Evolutionary conservation across 148 eudicot species (phyloP).

Genomic region (Heliamphora exappendiculata): DNA sequence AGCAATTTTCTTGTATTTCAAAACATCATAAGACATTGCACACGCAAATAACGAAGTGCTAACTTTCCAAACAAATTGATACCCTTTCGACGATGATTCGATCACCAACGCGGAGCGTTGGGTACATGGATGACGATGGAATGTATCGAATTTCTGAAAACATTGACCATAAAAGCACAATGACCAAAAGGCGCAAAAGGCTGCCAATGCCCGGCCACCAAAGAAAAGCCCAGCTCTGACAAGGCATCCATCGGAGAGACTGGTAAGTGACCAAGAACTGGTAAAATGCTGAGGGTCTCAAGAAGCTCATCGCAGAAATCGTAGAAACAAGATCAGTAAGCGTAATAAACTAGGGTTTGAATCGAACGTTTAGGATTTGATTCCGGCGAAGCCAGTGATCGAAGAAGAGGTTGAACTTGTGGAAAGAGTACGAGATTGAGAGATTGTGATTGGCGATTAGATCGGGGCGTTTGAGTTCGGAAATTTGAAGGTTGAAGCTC

Average conservation of each 20-base stretch:
- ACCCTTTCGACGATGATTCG: slow-evolving; percentile 14
- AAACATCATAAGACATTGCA: no score
- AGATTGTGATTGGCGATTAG: not conserved
- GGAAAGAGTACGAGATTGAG: not conserved
- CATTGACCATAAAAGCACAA: slow-evolving; percentile 10
- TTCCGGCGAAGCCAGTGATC: not conserved
- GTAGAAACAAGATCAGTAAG: not conserved
- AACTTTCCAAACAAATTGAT: not conserved
- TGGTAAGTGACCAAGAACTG: slow-evolving; percentile 10
- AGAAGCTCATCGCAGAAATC: slow-evolving; percentile 12
- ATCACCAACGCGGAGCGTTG: slow-evolving; percentile 11
- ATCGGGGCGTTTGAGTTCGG: not conserved
- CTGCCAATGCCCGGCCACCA: slow-evolving; percentile 1
- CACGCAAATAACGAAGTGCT: no score
- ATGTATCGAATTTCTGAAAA: slow-evolving; percentile 11
- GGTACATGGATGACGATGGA: slow-evolving; percentile 15
- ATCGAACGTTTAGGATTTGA: not conserved
- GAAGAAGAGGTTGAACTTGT: not conserved
- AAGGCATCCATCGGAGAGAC: slow-evolving; percentile 12
- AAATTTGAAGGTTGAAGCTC: not conserved
- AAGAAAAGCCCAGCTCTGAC: slow-evolving; percentile 11
- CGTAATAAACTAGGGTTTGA: not conserved
- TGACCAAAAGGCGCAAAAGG: slow-evolving; percentile 2
- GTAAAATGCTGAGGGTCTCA: slow-evolving; percentile 14
- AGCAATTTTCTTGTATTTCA: no score